phyloP scores from a whole-genome alignment of 306 rosid species.

The Dalbergia cochinchinensis region DNA sequence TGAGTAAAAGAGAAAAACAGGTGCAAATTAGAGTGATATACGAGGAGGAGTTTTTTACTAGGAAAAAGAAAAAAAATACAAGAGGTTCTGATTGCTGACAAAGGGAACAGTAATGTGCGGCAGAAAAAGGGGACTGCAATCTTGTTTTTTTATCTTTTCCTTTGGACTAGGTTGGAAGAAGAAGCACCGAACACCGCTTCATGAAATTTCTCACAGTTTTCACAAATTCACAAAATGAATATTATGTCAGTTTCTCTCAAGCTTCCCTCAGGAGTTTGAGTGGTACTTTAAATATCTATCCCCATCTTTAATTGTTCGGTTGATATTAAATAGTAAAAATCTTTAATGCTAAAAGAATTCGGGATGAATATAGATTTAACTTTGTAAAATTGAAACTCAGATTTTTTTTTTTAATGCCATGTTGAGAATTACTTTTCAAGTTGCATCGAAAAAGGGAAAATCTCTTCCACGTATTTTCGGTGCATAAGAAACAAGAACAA shows the following conservation, averaged over 20 bases:
- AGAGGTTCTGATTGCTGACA: neutral
- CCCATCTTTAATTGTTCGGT: neutral
- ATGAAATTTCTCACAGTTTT: neutral
- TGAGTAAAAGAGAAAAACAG: no score
- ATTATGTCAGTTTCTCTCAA: neutral
- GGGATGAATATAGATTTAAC: no score
- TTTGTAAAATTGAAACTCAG: neutral
- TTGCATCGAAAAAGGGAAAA: no score
- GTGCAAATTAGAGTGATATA: neutral
- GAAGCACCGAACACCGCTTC: neutral
- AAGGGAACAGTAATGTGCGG: neutral
- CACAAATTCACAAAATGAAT: neutral
- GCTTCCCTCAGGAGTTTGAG: neutral
- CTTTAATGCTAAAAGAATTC: neutral
- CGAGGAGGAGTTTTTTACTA: neutral
- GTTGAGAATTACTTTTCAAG: no score
- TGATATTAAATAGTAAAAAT: neutral
- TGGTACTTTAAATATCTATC: neutral
- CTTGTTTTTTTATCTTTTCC: neutral
- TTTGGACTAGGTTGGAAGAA: neutral
- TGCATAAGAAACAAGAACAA: no score
- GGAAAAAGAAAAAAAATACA: neutral
- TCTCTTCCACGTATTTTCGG: no score
- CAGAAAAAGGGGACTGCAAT: neutral
- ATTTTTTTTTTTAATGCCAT: no score